phyloP scores from a whole-genome alignment of 2,329 filamentous ascomycete genomes.

The Stemphylium vesicarium region DNA sequence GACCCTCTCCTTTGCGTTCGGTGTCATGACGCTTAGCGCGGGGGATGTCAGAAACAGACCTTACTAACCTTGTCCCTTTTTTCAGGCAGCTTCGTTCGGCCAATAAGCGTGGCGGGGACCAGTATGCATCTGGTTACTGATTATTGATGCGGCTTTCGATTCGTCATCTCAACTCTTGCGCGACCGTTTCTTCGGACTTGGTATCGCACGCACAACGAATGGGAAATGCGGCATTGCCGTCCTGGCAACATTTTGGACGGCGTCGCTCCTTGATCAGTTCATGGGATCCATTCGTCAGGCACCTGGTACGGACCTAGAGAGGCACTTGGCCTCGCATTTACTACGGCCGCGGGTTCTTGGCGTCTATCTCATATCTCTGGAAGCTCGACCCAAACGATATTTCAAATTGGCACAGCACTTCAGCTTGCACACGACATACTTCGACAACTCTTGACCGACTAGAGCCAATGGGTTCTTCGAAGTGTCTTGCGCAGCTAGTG shows the following conservation, averaged over 20 bases:
- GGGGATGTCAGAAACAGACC: constrained; percentile 61
- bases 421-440: constrained; percentile 27
- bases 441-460: constrained; percentile 25
- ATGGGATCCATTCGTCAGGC: constrained; percentile 46
- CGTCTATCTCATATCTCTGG: constrained; percentile 37
- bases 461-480: constrained; percentile 25
- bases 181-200: constrained; percentile 37
- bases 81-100: constrained; percentile 60
- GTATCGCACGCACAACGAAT: constrained; percentile 46
- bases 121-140: constrained; percentile 58
- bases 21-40: constrained; percentile 78
- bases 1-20: constrained; percentile 84
- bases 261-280: constrained; percentile 47
- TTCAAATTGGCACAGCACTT: constrained; percentile 32
- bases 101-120: constrained; percentile 58
- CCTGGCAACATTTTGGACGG: constrained; percentile 47
- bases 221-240: constrained; percentile 55
- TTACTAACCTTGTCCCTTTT: constrained; percentile 53
- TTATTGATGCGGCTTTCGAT: constrained; percentile 49
- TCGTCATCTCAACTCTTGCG: constrained; percentile 51
- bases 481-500: constrained; percentile 33
- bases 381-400: constrained; percentile 39
- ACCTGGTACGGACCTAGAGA: constrained; percentile 41
- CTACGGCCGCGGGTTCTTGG: constrained; percentile 36
- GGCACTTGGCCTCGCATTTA: constrained; percentile 34